Percentiles rank a stretch among this genome's conserved stretches.
These are phyloP conservation scores for Aegilops bicornis DNA, from an alignment of 176 grass and related monocot genomes.

Conservation along the genomic window DNA sequence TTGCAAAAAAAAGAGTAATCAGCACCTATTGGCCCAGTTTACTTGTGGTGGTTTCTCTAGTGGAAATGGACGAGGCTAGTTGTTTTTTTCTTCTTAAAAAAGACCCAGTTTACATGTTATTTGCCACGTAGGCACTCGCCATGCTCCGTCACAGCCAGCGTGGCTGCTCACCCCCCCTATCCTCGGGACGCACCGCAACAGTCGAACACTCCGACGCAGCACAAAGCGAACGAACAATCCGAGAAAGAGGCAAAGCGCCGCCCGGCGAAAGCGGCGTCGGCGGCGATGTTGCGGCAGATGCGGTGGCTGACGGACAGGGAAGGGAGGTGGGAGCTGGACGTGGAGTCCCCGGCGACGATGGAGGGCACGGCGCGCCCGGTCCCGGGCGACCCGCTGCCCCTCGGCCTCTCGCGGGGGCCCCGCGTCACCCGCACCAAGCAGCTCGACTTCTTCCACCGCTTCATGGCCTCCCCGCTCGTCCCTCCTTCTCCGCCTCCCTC, in stretches of 20 bases:
- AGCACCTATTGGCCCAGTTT: too few relatives aligned
- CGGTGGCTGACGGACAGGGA: slow-evolving; percentile 63
- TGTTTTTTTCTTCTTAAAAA: too few relatives aligned
- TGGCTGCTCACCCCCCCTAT: slow-evolving; percentile 22
- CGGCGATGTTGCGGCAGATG: slow-evolving; percentile 66
- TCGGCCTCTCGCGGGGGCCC: slow-evolving; percentile 67
- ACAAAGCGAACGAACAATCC: background rate
- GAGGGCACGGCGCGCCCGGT: slow-evolving; percentile 84
- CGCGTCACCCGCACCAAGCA: slow-evolving; percentile 90
- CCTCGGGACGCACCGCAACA: slow-evolving; percentile 9
- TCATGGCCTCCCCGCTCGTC: slow-evolving; percentile 86
- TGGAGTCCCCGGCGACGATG: slow-evolving; percentile 82
- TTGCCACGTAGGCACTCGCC: background rate
- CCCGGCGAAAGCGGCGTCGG: slow-evolving; percentile 6
- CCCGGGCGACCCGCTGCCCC: slow-evolving; percentile 67
- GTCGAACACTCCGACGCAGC: background rate
- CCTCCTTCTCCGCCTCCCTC: slow-evolving; percentile 55
- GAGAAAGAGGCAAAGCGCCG: background rate
- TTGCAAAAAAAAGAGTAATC: too few relatives aligned
- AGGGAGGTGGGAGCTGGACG: slow-evolving; percentile 78
- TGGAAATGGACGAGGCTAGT: too few relatives aligned
- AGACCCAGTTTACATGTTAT: background rate
- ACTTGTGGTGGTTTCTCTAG: too few relatives aligned
- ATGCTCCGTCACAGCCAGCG: background rate
- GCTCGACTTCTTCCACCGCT: slow-evolving; percentile 96